These are phyloP conservation scores for Agroathelia rolfsii DNA, from an alignment of 1,284 basidiomycete species.

Conservation along the genomic window DNA sequence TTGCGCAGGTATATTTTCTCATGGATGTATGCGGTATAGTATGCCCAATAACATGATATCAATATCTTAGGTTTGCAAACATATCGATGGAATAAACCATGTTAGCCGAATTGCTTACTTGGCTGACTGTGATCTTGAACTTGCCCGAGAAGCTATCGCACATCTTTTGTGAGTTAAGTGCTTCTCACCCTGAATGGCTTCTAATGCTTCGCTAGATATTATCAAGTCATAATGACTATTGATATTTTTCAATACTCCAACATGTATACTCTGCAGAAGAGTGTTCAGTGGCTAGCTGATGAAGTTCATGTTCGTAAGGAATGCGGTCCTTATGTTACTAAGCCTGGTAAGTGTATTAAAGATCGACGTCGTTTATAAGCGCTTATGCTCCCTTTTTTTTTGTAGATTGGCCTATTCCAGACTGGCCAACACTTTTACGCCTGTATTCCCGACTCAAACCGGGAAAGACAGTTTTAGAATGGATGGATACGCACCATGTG, in stretches of 20 bases:
- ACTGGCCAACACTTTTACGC: slow-evolving; percentile 78
- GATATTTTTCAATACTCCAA: slow-evolving; percentile 99
- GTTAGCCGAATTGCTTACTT: slow-evolving; percentile 86
- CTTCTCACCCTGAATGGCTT: slow-evolving; percentile 6
- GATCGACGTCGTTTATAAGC: slow-evolving; percentile 4
- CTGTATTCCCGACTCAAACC: slow-evolving; percentile 84
- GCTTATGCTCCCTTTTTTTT: slow-evolving; percentile 7
- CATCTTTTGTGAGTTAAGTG: slow-evolving; percentile 71
- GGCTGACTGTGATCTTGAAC: slow-evolving; percentile 80
- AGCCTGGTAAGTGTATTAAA: slow-evolving; percentile 61
- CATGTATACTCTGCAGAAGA: slow-evolving; percentile 86
- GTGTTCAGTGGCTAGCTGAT: slow-evolving; percentile 76
- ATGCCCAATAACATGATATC: slow-evolving; percentile 6
- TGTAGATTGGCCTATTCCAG: slow-evolving; percentile 44
- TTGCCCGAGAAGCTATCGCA: slow-evolving; percentile 83
- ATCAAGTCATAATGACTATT: slow-evolving; percentile 91
- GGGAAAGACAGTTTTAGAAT: slow-evolving; percentile 78
- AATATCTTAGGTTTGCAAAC: slow-evolving; percentile 63
- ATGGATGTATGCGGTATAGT: slow-evolving; percentile 2
- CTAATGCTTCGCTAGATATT: slow-evolving; percentile 49
- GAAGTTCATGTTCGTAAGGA: slow-evolving; percentile 78
- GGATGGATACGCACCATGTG: slow-evolving; percentile 78
- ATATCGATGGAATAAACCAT: slow-evolving; percentile 88
- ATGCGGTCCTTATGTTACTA: slow-evolving; percentile 84
- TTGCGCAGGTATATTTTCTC: slow-evolving; percentile 54